phyloP scores from a whole-genome alignment of 805 yeast species.

The Metschnikowia bowlesiae region DNA sequence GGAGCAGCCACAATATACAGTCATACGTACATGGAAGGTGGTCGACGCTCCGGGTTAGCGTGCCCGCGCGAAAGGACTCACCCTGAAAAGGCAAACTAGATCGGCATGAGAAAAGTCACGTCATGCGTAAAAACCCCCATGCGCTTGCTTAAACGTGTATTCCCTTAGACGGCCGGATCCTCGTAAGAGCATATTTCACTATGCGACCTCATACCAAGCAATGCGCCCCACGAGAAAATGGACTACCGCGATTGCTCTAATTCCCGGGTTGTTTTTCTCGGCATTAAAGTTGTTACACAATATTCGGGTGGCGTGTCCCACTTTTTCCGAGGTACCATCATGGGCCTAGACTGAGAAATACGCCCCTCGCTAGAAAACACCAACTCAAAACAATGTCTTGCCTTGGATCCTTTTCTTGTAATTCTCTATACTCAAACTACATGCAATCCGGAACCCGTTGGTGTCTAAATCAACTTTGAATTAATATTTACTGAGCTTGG shows the following conservation, averaged over 20 bases:
- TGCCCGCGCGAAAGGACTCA: slow-evolving; percentile 8
- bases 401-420: background rate
- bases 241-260: background rate
- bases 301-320: background rate
- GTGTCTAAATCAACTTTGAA: background rate
- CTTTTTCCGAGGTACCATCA: slow-evolving; percentile 1
- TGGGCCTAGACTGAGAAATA: background rate
- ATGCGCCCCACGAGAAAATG: background rate
- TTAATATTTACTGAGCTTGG: background rate
- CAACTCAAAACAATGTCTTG: background rate
- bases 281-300: background rate
- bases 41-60: slow-evolving; percentile 11
- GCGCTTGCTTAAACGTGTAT: background rate
- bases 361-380: background rate
- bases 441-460: too few relatives aligned
- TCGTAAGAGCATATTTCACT: slow-evolving; percentile 1
- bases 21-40: slow-evolving; percentile 4
- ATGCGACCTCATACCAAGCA: background rate
- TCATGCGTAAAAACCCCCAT: background rate
- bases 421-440: too few relatives aligned
- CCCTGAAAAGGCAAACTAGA: slow-evolving; percentile 4
- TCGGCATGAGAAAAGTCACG: slow-evolving; percentile 3
- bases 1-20: slow-evolving; percentile 7
- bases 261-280: slow-evolving; percentile 1
- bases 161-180: background rate